These are phyloP conservation scores for Liquidambar formosana DNA, from an alignment of 164 flowering plant genomes.

Conservation along the genomic window DNA sequence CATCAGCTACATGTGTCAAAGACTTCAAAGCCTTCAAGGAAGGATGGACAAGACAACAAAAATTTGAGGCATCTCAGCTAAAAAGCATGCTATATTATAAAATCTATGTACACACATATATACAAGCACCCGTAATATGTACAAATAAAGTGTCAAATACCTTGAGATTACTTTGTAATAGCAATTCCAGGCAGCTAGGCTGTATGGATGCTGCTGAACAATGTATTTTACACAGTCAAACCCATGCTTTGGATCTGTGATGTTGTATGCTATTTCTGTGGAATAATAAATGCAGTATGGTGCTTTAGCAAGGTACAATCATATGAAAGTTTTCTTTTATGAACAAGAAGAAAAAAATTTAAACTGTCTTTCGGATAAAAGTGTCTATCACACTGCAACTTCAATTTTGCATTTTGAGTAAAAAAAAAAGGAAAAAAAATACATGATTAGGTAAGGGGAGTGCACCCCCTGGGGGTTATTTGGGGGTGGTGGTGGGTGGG, in stretches of 20 bases:
- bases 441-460: too few species aligned
- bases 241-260: constrained; percentile 61
- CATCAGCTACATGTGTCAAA: too few species aligned
- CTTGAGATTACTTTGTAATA: constrained; percentile 72
- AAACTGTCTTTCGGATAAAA: too few species aligned
- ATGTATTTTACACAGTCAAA: constrained; percentile 56
- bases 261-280: constrained; percentile 66
- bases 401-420: too few species aligned
- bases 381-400: too few species aligned
- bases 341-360: too few species aligned
- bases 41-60: too few species aligned
- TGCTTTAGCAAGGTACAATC: neutral
- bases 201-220: constrained; percentile 72
- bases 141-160: constrained; percentile 24
- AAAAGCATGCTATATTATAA: neutral
- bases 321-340: too few species aligned
- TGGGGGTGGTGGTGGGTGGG: neutral
- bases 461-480: too few species aligned
- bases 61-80: neutral
- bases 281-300: neutral
- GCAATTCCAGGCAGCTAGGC: constrained; percentile 86
- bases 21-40: too few species aligned
- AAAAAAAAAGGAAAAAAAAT: too few species aligned
- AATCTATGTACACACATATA: too few species aligned
- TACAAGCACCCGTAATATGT: neutral